These are phyloP conservation scores for Albugo laibachii DNA, from an alignment of 352 stramenopile genomes.

Conservation along the genomic window DNA sequence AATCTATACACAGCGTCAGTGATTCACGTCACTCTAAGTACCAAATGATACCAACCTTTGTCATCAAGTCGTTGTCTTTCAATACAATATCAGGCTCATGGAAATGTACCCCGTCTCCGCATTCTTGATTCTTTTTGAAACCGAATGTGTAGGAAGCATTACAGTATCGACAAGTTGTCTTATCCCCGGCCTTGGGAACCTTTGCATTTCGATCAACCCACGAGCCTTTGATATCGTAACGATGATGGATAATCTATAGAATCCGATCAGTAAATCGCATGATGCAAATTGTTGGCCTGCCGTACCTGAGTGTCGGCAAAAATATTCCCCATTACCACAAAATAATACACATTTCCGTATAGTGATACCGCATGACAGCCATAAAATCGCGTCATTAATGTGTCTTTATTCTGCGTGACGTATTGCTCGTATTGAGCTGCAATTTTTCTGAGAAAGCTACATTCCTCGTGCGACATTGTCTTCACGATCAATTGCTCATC, in stretches of 20 bases:
- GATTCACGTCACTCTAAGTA: too few species aligned
- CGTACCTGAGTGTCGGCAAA: slow-evolving; percentile 45
- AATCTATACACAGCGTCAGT: slow-evolving; percentile 13
- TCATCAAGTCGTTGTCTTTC: slow-evolving; percentile 74
- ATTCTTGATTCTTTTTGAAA: slow-evolving; percentile 45
- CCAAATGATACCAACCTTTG: slow-evolving; percentile 5
- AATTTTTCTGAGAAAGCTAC: slow-evolving; percentile 64
- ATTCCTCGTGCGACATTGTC: slow-evolving; percentile 69
- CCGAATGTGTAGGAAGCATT: slow-evolving; percentile 74
- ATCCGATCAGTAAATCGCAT: too few species aligned
- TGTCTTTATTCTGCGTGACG: slow-evolving; percentile 43
- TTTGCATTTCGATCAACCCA: slow-evolving; percentile 80
- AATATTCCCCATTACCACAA: slow-evolving; percentile 86
- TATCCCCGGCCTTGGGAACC: slow-evolving; percentile 38
- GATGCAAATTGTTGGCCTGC: slow-evolving; percentile 9
- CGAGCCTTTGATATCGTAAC: slow-evolving; percentile 84
- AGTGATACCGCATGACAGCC: slow-evolving; percentile 80
- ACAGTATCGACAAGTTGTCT: slow-evolving; percentile 71
- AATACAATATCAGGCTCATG: slow-evolving; percentile 75
- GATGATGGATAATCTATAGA: slow-evolving; percentile 43
- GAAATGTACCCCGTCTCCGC: slow-evolving; percentile 50
- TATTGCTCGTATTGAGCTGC: slow-evolving; percentile 75
- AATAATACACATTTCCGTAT: slow-evolving; percentile 81
- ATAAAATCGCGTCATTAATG: slow-evolving; percentile 78
- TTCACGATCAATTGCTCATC: slow-evolving; percentile 85